phyloP scores from a whole-genome alignment of 164 flowering plant species.

The Malania oleifera region DNA sequence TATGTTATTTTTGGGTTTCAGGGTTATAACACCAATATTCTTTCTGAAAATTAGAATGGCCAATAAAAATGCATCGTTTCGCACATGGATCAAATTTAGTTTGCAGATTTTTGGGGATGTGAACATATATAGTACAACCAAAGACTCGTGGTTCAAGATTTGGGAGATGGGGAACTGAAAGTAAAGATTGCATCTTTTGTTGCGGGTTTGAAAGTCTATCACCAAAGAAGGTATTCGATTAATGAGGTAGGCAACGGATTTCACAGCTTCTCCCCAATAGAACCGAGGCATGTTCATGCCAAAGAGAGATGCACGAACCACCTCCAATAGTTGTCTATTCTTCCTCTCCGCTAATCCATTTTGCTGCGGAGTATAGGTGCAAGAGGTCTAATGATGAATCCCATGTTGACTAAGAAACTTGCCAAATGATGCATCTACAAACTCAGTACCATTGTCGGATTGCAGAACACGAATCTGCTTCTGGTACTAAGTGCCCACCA shows the following conservation, averaged over 20 bases:
- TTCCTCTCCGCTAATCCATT: background rate
- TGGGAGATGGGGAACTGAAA: no score
- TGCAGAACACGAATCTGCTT: background rate
- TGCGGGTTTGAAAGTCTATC: no score
- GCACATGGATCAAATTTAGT: background rate
- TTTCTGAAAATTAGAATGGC: background rate
- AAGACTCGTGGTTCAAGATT: background rate
- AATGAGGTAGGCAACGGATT: background rate
- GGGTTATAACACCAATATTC: background rate
- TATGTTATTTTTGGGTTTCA: background rate
- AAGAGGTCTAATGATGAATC: background rate
- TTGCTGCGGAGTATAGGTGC: background rate
- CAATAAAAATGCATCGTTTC: no score
- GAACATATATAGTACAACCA: background rate
- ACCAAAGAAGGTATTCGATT: no score
- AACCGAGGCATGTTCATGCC: background rate
- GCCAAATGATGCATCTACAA: background rate
- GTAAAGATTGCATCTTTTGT: no score
- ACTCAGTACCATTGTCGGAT: background rate
- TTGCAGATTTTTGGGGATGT: background rate
- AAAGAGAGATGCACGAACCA: background rate
- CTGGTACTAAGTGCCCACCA: no score
- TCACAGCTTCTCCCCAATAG: background rate
- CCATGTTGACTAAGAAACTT: background rate
- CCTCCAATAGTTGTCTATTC: background rate